A percentile compares a stretch with the other conserved stretches of the same genome.
Evolutionary conservation across 768 basidiomycete genomes (phyloP).

Genomic region (Hericium rajendrae): DNA sequence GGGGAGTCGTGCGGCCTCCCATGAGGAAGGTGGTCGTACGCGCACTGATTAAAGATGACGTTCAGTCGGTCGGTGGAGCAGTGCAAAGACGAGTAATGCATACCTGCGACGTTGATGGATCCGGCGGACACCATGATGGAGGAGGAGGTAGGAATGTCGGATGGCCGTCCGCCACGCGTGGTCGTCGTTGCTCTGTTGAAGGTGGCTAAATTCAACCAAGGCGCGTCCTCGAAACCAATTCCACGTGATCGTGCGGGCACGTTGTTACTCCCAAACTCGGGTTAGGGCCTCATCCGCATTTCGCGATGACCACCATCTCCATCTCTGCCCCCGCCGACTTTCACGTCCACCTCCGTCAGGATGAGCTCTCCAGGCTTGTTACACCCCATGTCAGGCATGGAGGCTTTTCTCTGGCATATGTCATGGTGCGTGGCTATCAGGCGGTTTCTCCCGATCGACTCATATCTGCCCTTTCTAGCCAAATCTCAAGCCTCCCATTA

Average conservation of each 20-base stretch:
- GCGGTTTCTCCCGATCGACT: background rate
- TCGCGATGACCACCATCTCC: slow-evolving; percentile 30
- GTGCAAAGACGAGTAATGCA: slow-evolving; percentile 12
- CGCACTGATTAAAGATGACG: slow-evolving; percentile 48
- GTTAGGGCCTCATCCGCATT: background rate
- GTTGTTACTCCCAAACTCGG: background rate
- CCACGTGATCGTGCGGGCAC: slow-evolving; percentile 1
- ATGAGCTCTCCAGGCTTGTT: slow-evolving; percentile 70
- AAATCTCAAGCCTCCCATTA: slow-evolving; percentile 85
- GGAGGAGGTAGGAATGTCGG: background rate
- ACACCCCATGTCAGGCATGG: slow-evolving; percentile 85
- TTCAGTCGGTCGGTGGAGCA: background rate
- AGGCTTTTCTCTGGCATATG: slow-evolving; percentile 87
- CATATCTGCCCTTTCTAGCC: slow-evolving; percentile 43
- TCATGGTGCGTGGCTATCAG: slow-evolving; percentile 59
- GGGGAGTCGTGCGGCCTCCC: slow-evolving; percentile 81
- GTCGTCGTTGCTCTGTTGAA: background rate
- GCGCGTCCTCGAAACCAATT: background rate
- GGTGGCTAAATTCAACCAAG: background rate
- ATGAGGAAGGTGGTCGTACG: slow-evolving; percentile 77
- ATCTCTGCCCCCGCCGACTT: slow-evolving; percentile 76
- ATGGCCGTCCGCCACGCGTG: background rate
- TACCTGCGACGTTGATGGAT: slow-evolving; percentile 82
- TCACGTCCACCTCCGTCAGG: slow-evolving; percentile 95
- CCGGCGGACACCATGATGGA: slow-evolving; percentile 68